These are phyloP conservation scores for Botrytis medusae DNA, from an alignment of 2,329 filamentous ascomycete species.

Conservation along the genomic window DNA sequence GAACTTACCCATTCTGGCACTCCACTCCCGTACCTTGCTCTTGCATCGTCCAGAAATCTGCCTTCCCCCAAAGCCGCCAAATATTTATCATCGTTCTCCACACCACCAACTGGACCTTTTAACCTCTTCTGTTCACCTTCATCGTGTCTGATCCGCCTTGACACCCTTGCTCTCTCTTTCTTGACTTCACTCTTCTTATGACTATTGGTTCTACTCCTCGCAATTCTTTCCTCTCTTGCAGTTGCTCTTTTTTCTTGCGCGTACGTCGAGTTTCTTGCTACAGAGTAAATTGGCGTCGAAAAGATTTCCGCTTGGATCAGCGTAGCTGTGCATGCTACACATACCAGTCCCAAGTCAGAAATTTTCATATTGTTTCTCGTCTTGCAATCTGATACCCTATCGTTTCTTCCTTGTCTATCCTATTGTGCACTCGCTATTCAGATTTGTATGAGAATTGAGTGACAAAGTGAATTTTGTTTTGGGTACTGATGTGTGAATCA, in stretches of 20 bases:
- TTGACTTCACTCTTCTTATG: neutral
- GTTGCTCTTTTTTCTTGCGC: neutral
- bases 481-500: neutral
- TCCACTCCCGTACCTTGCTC: slow-evolving; percentile 8
- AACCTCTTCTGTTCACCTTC: neutral
- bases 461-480: neutral
- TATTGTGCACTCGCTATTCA: neutral
- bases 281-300: slow-evolving; percentile 11
- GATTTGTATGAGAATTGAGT: neutral
- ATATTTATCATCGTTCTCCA: slow-evolving; percentile 16
- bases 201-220: slow-evolving; percentile 14
- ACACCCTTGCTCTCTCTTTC: neutral
- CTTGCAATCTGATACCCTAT: neutral
- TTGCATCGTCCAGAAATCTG: neutral
- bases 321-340: slow-evolving; percentile 6
- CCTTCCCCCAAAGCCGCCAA: neutral
- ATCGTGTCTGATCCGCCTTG: neutral
- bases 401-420: neutral
- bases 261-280: slow-evolving; percentile 16
- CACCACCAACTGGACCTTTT: slow-evolving; percentile 3
- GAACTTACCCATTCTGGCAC: slow-evolving; percentile 10
- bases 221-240: slow-evolving; percentile 6
- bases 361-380: neutral
- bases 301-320: slow-evolving; percentile 11
- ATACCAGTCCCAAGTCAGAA: slow-evolving; percentile 4